Percentiles rank a stretch among this genome's conserved stretches.
These are phyloP conservation scores for Debaryomycetaceae sp. DNA, from an alignment of 1,139 yeast genomes.

Conservation along the genomic window DNA sequence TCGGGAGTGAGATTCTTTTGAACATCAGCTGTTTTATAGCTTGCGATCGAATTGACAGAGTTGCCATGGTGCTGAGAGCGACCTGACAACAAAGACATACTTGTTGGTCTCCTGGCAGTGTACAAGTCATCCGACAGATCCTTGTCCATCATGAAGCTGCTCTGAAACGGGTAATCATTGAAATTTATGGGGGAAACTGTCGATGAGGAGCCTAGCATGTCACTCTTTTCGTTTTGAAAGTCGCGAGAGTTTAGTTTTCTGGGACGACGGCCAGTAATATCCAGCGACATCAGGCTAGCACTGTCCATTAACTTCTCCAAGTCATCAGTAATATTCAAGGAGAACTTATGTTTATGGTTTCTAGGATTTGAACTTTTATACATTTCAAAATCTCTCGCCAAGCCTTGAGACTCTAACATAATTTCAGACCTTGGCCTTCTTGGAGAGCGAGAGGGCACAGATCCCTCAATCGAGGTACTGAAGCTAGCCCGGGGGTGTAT, in stretches of 20 bases:
- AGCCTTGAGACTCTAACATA: conserved; percentile 9
- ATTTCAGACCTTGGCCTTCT: conserved; percentile 38
- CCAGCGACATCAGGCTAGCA: conserved; percentile 23
- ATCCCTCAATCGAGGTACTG: conserved; percentile 35
- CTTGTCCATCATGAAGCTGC: background rate
- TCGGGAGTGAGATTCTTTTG: background rate
- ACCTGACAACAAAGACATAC: conserved; percentile 47
- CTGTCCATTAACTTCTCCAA: conserved; percentile 40
- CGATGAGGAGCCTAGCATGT: background rate
- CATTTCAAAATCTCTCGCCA: conserved; percentile 13
- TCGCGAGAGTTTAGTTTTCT: background rate
- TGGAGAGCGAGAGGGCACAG: conserved; percentile 42
- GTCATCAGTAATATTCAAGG: conserved; percentile 30
- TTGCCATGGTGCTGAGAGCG: conserved; percentile 93
- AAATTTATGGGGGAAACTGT: background rate
- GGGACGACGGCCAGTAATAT: background rate
- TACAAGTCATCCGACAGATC: background rate
- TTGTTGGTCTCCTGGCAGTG: conserved; percentile 72
- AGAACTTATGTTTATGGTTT: conserved; percentile 12
- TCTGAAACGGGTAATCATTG: background rate
- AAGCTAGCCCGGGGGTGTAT: conserved; percentile 28
- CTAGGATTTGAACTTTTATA: background rate
- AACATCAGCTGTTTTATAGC: conserved; percentile 4
- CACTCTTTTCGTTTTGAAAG: background rate
- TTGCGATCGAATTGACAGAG: conserved; percentile 1